A percentile compares a stretch with the other conserved stretches of the same genome.
Evolutionary conservation across 257 asterid genomes (phyloP).

Genomic region (Przewalskia tangutica): DNA sequence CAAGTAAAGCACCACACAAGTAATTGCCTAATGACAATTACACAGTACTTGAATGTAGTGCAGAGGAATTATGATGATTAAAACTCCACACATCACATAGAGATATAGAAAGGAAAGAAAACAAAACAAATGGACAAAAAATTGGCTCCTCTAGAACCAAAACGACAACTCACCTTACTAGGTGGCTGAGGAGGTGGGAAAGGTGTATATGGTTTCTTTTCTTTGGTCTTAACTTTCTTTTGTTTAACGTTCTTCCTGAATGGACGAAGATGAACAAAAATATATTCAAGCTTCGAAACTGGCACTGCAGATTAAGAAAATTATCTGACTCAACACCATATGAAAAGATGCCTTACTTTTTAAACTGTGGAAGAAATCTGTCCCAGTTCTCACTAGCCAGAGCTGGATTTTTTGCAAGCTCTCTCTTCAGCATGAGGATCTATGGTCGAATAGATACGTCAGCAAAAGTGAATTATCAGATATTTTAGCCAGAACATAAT

Average conservation of each 20-base stretch:
- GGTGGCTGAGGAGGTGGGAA: conserved; percentile 98
- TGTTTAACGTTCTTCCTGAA: conserved; percentile 86
- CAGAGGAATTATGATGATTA: not conserved
- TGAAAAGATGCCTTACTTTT: conserved; percentile 39
- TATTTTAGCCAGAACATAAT: not conserved
- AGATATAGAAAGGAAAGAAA: not conserved
- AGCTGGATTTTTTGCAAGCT: conserved; percentile 81
- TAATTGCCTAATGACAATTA: not conserved
- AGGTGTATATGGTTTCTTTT: conserved; percentile 83
- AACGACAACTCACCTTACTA: conserved; percentile 55
- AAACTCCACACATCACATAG: not conserved
- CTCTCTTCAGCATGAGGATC: conserved; percentile 82
- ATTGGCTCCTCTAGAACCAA: not conserved
- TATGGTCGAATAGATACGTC: conserved; percentile 8
- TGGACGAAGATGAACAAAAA: not conserved
- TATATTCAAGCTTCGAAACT: not conserved
- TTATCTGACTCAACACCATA: not conserved
- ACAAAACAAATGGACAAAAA: not conserved
- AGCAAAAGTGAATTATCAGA: conserved; percentile 12
- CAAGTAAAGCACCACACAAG: not conserved
- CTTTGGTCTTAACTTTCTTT: conserved; percentile 69
- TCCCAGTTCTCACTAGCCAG: conserved; percentile 92
- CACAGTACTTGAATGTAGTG: not conserved
- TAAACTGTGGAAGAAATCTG: conserved; percentile 77
- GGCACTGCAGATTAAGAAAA: not conserved